Conservation (phyloP, 2,329 filamentous ascomycete species). For the Alternaria ethzedia region DNA sequence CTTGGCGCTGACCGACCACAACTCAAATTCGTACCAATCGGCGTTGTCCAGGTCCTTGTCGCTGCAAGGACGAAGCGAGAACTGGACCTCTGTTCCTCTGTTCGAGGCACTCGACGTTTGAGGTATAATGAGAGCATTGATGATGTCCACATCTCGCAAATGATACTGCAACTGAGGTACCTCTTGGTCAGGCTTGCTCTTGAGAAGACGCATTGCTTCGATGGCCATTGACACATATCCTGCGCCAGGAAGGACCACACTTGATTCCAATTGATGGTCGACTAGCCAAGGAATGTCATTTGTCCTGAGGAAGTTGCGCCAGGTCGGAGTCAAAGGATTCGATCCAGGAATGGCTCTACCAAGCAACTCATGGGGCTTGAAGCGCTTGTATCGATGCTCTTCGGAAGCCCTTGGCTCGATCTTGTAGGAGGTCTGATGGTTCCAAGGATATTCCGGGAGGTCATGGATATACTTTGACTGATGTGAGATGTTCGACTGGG, state of each 20-base stretch:
- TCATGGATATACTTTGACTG: background rate
- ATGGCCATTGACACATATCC: constrained; percentile 54
- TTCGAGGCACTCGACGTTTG: constrained; percentile 3
- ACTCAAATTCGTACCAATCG: constrained; percentile 3
- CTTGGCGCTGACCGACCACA: background rate
- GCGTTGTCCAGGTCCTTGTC: constrained; percentile 5
- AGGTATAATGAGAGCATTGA: constrained; percentile 26
- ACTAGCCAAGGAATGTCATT: constrained; percentile 54
- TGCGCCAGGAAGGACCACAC: constrained; percentile 54
- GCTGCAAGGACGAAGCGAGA: constrained; percentile 3
- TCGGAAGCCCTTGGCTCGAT: constrained; percentile 1
- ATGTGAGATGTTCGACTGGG: background rate
- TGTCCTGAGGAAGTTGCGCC: constrained; percentile 51
- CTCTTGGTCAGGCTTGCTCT: background rate
- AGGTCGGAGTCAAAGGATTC: constrained; percentile 42
- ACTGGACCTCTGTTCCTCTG: constrained; percentile 17
- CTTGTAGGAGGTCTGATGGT: background rate
- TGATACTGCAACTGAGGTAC: constrained; percentile 7
- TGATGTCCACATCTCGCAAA: constrained; percentile 26
- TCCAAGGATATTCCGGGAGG: background rate
- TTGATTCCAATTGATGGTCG: constrained; percentile 48
- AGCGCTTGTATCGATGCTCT: background rate
- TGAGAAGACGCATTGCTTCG: constrained; percentile 35
- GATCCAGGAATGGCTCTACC: constrained; percentile 6
- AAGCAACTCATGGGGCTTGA: constrained; percentile 26